Evolutionary conservation across 345 rosid genomes (phyloP).

Genomic region (Aurinia saxatilis): DNA sequence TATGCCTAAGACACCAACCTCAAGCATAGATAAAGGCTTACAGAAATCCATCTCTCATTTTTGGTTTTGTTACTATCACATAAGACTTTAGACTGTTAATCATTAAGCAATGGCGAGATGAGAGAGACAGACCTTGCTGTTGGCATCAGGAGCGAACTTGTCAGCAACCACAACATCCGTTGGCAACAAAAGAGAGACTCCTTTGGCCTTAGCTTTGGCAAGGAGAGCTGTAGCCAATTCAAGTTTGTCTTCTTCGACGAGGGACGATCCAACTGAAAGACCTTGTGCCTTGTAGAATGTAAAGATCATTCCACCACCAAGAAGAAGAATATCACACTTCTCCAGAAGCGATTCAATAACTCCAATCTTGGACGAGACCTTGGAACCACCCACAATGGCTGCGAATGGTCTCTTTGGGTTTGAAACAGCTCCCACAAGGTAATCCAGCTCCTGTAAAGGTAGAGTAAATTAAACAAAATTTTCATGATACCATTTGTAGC

Average conservation of each 20-base stretch:
- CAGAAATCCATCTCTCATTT: background rate
- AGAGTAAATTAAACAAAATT: background rate
- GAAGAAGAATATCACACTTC: conserved; percentile 67
- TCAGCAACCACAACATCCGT: conserved; percentile 78
- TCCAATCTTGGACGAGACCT: conserved; percentile 86
- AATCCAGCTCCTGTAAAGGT: conserved; percentile 63
- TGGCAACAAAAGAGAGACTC: conserved; percentile 76
- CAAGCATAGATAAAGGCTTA: background rate
- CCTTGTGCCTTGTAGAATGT: conserved; percentile 98
- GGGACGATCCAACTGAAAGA: conserved; percentile 63
- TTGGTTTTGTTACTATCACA: background rate
- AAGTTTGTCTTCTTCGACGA: conserved; percentile 91
- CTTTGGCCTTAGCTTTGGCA: conserved; percentile 81
- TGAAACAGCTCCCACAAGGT: conserved; percentile 88
- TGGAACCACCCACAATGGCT: conserved; percentile 84
- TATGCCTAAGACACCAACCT: background rate
- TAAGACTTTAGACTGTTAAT: background rate
- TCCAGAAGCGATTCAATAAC: conserved; percentile 85
- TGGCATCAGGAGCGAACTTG: conserved; percentile 86
- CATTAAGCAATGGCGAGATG: background rate
- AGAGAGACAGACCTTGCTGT: conserved; percentile 58
- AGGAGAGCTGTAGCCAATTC: conserved; percentile 65
- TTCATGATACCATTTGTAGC: background rate
- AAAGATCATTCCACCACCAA: conserved; percentile 96
- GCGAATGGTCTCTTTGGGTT: conserved; percentile 90